Base-by-base conservation (phyloP, 306 rosid species). In the Dryas alaskensis region DNA sequence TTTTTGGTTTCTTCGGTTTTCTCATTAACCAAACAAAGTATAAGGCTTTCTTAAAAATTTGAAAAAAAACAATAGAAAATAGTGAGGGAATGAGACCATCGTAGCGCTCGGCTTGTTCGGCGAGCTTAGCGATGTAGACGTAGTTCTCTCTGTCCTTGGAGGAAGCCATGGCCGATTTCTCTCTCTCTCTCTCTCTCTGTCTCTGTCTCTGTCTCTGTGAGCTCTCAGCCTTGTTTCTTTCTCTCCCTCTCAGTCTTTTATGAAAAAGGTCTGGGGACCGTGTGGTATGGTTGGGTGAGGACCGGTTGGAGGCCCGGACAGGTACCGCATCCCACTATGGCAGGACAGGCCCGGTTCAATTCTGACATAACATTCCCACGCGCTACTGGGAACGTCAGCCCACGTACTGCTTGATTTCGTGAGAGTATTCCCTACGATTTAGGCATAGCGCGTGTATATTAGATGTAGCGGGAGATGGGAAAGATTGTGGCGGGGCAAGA, bases 41-140 rank as follows among this genome's bases (percentile, higher is more conserved):
- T 12, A 47, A 31, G 44, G 8, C 7, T 57, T 22, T 16, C 13
- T 27, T 27, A 27, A 48, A 5, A 47, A 11, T 48, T 13, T 40
- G 19, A 46, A 8, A 1, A 2, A 58, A 16, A 59, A 8, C 12
- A 46, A 72, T 6, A 45, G 45, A 52, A 13, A 60, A 3, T 57
- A 53, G 63, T 16, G 6, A 50, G 54, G 22, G 7, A 40, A 44
- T 45, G 4, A 37, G 7, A 85, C 83, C 85, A 49, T 88, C 92
- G 61, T 88, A 85, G 81, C 92, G 92, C 70, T 88, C 92, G 43
- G 92, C 92, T 69, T 88, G 90, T 67, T 88, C 90, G n/a, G 89
- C 86, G 40, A 88, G 88, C 85, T 88, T 88, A 47, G 92, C 92
- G 60, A 53, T 58, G 84, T 88, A 88, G 73, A 88, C 86, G 70